Evolutionary conservation across 2,329 filamentous ascomycete genomes (phyloP).

Genomic region (Zymoseptoria ardabiliae): DNA sequence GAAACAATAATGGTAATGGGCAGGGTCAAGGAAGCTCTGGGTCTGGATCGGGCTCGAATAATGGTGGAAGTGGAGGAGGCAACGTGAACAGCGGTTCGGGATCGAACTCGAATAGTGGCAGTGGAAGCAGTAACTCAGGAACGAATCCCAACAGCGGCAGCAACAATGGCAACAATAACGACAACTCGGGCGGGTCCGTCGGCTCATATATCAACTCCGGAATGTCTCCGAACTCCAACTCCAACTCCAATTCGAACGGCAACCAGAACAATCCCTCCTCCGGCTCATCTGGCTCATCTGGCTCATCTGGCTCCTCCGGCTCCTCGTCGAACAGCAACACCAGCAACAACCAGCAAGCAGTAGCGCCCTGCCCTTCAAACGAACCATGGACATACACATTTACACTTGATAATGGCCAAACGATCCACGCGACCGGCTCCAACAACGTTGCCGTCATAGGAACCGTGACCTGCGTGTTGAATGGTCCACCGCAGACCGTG

Average conservation of each 20-base stretch:
- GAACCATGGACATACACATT: conserved; percentile 12
- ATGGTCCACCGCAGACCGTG: conserved; percentile 14
- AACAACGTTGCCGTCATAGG: conserved; percentile 12
- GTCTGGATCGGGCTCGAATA: not conserved
- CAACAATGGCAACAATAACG: not conserved
- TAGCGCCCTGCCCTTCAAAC: conserved; percentile 7
- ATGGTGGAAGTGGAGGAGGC: not conserved
- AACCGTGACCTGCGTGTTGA: conserved; percentile 9
- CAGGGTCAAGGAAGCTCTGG: not conserved
- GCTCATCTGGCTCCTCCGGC: not conserved
- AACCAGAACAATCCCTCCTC: not conserved
- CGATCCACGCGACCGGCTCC: conserved; percentile 10
- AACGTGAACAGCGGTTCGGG: not conserved
- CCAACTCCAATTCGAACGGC: not conserved
- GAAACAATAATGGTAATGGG: not conserved
- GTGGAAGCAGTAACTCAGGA: not conserved
- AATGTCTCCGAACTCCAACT: not conserved
- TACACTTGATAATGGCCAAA: conserved; percentile 6
- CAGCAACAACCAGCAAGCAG: not conserved
- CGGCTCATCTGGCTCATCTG: not conserved
- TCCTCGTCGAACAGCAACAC: not conserved
- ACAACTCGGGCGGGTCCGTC: not conserved
- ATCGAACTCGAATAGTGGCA: not conserved
- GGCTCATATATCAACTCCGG: not conserved
- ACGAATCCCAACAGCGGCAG: not conserved